Evolutionary conservation across 345 rosid genomes (phyloP).

Genomic region (Linum usitatissimum): DNA sequence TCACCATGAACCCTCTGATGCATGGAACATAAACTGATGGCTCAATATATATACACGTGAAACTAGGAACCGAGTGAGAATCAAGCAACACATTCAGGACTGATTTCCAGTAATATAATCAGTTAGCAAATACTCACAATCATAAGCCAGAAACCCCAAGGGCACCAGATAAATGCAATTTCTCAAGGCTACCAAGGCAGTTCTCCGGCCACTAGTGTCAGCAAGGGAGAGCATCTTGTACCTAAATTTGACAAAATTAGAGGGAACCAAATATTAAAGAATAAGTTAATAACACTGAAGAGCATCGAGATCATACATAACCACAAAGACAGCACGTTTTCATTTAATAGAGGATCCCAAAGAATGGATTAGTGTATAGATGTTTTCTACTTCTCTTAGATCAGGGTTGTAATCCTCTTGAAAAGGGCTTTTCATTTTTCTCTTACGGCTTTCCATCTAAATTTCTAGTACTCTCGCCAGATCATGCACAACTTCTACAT

Average conservation of each 20-base stretch:
- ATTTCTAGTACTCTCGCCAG: no score
- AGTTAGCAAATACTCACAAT: slow-evolving; percentile 45
- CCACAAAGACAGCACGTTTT: not conserved
- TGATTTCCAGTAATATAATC: not conserved
- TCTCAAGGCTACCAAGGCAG: slow-evolving; percentile 70
- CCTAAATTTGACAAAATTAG: slow-evolving; percentile 28
- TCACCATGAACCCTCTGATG: not conserved
- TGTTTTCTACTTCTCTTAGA: no score
- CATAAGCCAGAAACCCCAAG: slow-evolving; percentile 69
- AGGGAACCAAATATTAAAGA: not conserved
- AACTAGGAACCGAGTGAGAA: not conserved
- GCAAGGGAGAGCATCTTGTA: slow-evolving; percentile 82
- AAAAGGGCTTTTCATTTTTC: no score
- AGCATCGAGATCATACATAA: not conserved
- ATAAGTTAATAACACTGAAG: not conserved
- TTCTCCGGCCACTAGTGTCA: slow-evolving; percentile 73
- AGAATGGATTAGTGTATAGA: no score
- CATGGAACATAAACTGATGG: not conserved
- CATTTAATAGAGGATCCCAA: no score
- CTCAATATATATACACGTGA: not conserved
- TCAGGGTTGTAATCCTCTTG: no score
- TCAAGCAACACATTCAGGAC: not conserved
- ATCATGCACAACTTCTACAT: no score
- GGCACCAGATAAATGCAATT: slow-evolving; percentile 86
- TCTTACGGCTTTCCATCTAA: no score